A percentile compares a stretch with the other conserved stretches of the same genome.
These are phyloP conservation scores for Xylaria intraflava DNA, from an alignment of 495 filamentous ascomycete genomes.

Conservation along the genomic window DNA sequence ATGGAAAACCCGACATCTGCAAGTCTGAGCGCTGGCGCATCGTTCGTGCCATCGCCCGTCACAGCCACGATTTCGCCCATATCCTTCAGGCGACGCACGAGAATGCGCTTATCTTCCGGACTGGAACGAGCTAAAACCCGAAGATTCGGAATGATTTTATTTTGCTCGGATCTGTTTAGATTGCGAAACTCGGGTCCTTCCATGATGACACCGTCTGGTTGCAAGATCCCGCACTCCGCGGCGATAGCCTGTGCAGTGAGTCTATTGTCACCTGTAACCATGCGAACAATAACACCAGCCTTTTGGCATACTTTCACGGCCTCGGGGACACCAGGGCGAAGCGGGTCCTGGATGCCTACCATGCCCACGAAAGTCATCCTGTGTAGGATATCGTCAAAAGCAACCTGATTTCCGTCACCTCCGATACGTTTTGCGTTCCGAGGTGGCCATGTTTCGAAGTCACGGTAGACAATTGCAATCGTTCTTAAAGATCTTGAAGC, in stretches of 20 bases:
- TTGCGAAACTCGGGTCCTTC: slow-evolving; percentile 81
- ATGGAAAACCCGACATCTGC: slow-evolving; percentile 91
- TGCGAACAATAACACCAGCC: slow-evolving; percentile 78
- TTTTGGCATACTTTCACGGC: slow-evolving; percentile 68
- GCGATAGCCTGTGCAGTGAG: slow-evolving; percentile 79
- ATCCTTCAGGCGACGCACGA: slow-evolving; percentile 66
- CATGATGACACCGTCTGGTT: slow-evolving; percentile 65
- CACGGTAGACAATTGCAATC: slow-evolving; percentile 78
- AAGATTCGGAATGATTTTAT: slow-evolving; percentile 63
- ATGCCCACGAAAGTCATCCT: slow-evolving; percentile 68
- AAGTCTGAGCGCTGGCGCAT: slow-evolving; percentile 77
- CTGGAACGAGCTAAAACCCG: slow-evolving; percentile 82
- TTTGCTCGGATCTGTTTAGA: slow-evolving; percentile 62
- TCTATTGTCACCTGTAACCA: slow-evolving; percentile 87
- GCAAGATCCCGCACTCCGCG: slow-evolving; percentile 74
- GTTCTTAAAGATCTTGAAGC: slow-evolving; percentile 78
- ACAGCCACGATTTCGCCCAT: slow-evolving; percentile 78
- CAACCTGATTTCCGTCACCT: slow-evolving; percentile 61
- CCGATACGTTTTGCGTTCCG: slow-evolving; percentile 54
- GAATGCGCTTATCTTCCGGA: slow-evolving; percentile 79
- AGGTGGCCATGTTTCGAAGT: slow-evolving; percentile 87
- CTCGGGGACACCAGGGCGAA: slow-evolving; percentile 70
- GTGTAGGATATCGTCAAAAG: slow-evolving; percentile 72
- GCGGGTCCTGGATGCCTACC: slow-evolving; percentile 83
- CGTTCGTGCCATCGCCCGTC: slow-evolving; percentile 86